These are phyloP conservation scores for Grigorovia jiainica DNA, from an alignment of 805 yeast species.

Conservation along the genomic window DNA sequence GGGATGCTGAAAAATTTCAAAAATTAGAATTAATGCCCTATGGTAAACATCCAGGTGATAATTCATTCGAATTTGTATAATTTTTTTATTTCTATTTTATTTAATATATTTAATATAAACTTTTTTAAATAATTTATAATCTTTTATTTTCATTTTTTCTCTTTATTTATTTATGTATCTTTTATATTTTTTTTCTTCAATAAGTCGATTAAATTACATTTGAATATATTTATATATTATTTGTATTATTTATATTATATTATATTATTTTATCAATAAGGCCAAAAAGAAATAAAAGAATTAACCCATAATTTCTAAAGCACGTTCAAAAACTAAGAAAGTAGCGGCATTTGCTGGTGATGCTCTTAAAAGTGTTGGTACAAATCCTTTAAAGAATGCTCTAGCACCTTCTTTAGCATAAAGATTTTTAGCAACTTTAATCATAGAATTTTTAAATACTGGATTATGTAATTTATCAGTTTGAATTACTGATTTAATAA, in stretches of 20 bases:
- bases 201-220: not conserved
- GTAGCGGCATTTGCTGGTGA: constrained; percentile 98
- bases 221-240: not conserved
- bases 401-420: constrained; percentile 50
- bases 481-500: constrained; percentile 83
- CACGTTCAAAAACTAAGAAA: constrained; percentile 83
- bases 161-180: too few relatives aligned
- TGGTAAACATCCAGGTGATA: constrained; percentile 2
- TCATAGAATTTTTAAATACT: constrained; percentile 44
- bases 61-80: constrained; percentile 18
- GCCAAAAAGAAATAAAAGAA: not conserved
- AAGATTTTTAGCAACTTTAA: constrained; percentile 51
- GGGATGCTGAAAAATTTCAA: constrained; percentile 66
- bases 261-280: not conserved
- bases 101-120: not conserved
- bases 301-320: constrained; percentile 59
- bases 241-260: not conserved
- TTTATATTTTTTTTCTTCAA: too few relatives aligned
- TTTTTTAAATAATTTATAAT: not conserved
- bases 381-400: constrained; percentile 85
- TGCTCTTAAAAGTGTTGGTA: constrained; percentile 89
- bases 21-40: constrained; percentile 48
- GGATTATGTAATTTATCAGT: constrained; percentile 57
- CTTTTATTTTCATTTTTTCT: not conserved
- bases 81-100: not conserved